Evolutionary conservation across 2,329 filamentous ascomycete species (phyloP), one percentile per base, ranked within the genome.

Genomic region (Grosmannia serpens): DNA sequence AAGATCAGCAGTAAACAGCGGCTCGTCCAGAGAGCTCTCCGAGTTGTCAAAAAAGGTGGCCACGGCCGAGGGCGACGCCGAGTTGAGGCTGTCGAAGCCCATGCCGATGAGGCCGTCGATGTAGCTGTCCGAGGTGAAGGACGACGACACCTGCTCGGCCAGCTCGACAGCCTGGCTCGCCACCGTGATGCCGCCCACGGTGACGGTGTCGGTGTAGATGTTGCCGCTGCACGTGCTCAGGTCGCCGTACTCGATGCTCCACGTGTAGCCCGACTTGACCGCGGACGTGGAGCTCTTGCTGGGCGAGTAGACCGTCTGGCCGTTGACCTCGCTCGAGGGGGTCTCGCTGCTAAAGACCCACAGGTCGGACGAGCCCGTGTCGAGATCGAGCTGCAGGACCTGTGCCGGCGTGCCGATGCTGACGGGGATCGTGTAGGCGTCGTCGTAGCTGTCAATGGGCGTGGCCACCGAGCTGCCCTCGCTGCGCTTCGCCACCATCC

Each of bases 321-420:
- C 72, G 24, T 65, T 66, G n/a, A 70, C 64, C 53, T 73, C 64
- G 7, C 54, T 61, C 11, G 29, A 15, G 8, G 70, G 68, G 1
- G 70, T 71, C 60, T 71, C 67, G 33, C 65, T 65, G 53, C 70
- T 73, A 61, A 77, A 76, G 0, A 77, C 75, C 75, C 75, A 76
- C 76, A 88, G 74, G 71, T 87, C 85, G 49, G 83, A 77, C 56
- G 81, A 85, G 27, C 84, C 85, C 44, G 85, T 88, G 65, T 88
- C 85, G 63, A 87, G 82, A 68, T 87, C 81, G 63, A 88, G 73
- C 63, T 81, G 78, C 65, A 88, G 65, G 9, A 75, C 82, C 63
- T 80, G 78, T 11, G 70, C 66, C 38, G 70, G 71, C 1, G 64
- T 75, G 59, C 84, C 85, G 65, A 87, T 74, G 26, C 75, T 78